Evolutionary conservation across 768 basidiomycete genomes (phyloP), one percentile per base, ranked within the genome.

Genomic region (Suillus discolor): DNA sequence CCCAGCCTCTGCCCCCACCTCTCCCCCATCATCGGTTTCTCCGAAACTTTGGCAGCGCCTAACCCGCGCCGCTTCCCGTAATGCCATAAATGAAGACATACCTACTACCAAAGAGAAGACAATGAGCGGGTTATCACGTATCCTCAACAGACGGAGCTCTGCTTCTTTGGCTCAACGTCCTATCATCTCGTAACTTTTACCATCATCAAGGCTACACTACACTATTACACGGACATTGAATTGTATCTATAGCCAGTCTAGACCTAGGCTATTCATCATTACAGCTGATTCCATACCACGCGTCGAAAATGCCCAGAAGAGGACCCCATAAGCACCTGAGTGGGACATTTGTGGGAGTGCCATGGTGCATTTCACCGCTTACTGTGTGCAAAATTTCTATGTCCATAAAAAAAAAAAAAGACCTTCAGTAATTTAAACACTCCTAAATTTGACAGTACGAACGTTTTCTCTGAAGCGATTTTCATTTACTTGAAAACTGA

Each of bases 41-140:
- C 65, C 70, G 5, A 67, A 68, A 34, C 38, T 77, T 62, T 77
- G 75, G 77, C 61, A 66, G 45, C 74, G 63, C 36, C 65, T 75
- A 34, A 71, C 63, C 31, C 65, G 68, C 25, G 66, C 61, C 25
- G 64, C 66, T 47, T 72, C 71, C 59, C 72, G 69, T 44, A 70
- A 59, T 45, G 45, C 25, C 5, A 18, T 64, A 9, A 67, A 67
- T 13, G 65, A 70, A n/a, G 74, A 66, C n/a, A 31, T 57, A 3
- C 15, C 64, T 13, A 34, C 64, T 13, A 34, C 34, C n/a, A 70
- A 41, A 39, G 62, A 54, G 25, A 64, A 63, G 16, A 69, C 68
- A 45, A 57, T 61, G 18, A 70, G 68, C 20, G 66, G 60, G 36
- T 65, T 75, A 3, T 70, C 70, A 20, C 73, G 75, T 65, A 67